Percentiles rank a stretch among this genome's conserved stretches.
Evolutionary conservation across 2,329 filamentous ascomycete species (phyloP).

Genomic region (Trichophyton benhamiae): DNA sequence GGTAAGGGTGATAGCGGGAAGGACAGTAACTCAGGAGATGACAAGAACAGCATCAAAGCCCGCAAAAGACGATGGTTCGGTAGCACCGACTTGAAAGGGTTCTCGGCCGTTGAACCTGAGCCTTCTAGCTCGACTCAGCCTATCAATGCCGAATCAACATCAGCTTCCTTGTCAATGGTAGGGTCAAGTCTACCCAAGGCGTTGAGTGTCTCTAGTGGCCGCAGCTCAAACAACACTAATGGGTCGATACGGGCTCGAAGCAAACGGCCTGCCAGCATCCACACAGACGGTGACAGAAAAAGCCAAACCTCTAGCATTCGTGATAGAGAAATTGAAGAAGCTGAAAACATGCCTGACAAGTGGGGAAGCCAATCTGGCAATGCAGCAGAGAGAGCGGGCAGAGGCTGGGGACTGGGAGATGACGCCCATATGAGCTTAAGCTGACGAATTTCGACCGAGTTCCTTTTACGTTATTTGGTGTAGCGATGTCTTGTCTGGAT

Average conservation of each 20-base stretch:
- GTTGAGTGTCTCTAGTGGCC: conserved; percentile 7
- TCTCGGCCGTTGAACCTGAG: conserved; percentile 6
- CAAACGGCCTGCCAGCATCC: conserved; percentile 19
- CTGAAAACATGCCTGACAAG: conserved; percentile 39
- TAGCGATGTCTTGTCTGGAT: background rate
- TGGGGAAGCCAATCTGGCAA: conserved; percentile 44
- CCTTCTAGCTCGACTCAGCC: conserved; percentile 4
- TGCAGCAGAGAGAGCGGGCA: conserved; percentile 38
- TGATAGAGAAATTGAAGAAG: conserved; percentile 27
- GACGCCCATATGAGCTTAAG: conserved; percentile 75
- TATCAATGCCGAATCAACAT: background rate
- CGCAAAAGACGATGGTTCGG: conserved; percentile 29
- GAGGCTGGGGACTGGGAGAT: conserved; percentile 66
- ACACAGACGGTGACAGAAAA: conserved; percentile 10
- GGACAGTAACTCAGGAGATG: conserved; percentile 14
- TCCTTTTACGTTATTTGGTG: background rate
- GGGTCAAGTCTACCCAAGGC: conserved; percentile 4
- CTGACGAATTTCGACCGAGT: conserved; percentile 28
- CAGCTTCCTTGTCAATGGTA: conserved; percentile 4
- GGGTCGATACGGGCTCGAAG: conserved; percentile 17
- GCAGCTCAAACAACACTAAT: conserved; percentile 7
- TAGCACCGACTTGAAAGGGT: conserved; percentile 7
- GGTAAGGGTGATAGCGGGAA: conserved; percentile 15
- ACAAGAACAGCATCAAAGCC: conserved; percentile 22
- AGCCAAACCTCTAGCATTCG: conserved; percentile 21